Conservation (phyloP, 2,329 filamentous ascomycete genomes). For the Fusarium agapanthi region DNA sequence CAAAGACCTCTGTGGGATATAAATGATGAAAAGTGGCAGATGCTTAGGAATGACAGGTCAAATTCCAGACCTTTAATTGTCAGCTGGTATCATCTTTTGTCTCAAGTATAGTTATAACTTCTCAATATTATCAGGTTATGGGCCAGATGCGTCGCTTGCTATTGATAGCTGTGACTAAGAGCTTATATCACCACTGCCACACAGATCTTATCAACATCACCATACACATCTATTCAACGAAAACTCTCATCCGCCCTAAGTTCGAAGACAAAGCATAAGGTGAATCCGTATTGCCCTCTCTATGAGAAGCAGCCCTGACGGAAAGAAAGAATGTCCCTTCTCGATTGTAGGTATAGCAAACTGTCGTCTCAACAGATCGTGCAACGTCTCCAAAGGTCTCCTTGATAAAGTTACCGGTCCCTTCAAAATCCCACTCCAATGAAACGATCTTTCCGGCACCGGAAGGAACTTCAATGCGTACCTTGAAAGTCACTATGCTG, state of each 20-base stretch:
- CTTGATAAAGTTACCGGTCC: accelerated
- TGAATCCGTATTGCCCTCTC: accelerated
- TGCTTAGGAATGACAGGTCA: background rate
- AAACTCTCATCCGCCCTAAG: accelerated
- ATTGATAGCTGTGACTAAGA: too few species aligned
- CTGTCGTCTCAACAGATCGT: accelerated
- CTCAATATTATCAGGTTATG: too few species aligned
- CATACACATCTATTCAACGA: background rate
- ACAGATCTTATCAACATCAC: too few species aligned
- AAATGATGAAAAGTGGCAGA: background rate
- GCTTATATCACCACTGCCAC: too few species aligned
- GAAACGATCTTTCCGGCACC: background rate
- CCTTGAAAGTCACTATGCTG: accelerated
- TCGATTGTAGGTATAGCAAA: accelerated
- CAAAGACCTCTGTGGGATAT: background rate
- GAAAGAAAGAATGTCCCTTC: accelerated
- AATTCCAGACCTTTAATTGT: too few species aligned
- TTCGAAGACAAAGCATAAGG: accelerated
- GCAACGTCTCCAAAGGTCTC: accelerated
- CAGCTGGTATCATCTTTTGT: too few species aligned
- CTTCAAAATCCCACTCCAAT: background rate
- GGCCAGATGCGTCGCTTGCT: too few species aligned
- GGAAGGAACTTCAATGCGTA: accelerated
- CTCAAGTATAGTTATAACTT: too few species aligned
- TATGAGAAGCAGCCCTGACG: accelerated